Base-by-base conservation (phyloP, 257 asterid species). In the Nicotiana attenuata region DNA sequence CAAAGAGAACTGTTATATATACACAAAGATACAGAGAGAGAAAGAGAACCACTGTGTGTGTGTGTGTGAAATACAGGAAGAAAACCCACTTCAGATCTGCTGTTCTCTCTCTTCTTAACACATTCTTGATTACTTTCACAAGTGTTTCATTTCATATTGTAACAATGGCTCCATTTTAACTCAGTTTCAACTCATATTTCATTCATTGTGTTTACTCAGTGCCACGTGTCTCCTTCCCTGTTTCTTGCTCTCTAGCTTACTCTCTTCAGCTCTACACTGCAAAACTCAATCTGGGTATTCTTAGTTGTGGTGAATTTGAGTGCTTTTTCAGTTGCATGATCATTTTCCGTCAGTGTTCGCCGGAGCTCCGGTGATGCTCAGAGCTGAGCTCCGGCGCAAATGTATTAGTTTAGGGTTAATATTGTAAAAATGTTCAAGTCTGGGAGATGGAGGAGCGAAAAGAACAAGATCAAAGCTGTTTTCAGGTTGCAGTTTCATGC, bases 401-500 rank as follows among this genome's bases (percentile, higher is more conserved):
- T 87, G 92, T 78, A 87, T 55, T 47, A 66, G 26, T 85, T 88
- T 92, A 87, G 83, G 88, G 66, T 69, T 15, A 81, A 69, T 29
- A 60, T 22, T 85, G 71, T 67, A 81, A 90, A 87, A 83, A 96
- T 96, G 99, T 94, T 96, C 76, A 91, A 91, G 93, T 86, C 98
- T 75, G 91, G 86, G 87, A 82, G 92, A 91, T 96, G 98, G 99
- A 92, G 93, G 90, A 89, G 92, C 85, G 98, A 96, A 82, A 96
- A 92, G 92, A 92, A 90, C 92, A 94, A 91, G 93, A 86, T 96
- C 92, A 96, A 91, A 87, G 94, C 89, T 84, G 96, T 86, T 75
- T 96, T 94, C 90, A 94, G 90, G 90, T 85, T 96, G 93, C 98
- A 91, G 89, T 96, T 94, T 88, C 99, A 91, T 93, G 99, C 98